phyloP scores from a whole-genome alignment of 768 basidiomycete species.

The Mycena haematopus region DNA sequence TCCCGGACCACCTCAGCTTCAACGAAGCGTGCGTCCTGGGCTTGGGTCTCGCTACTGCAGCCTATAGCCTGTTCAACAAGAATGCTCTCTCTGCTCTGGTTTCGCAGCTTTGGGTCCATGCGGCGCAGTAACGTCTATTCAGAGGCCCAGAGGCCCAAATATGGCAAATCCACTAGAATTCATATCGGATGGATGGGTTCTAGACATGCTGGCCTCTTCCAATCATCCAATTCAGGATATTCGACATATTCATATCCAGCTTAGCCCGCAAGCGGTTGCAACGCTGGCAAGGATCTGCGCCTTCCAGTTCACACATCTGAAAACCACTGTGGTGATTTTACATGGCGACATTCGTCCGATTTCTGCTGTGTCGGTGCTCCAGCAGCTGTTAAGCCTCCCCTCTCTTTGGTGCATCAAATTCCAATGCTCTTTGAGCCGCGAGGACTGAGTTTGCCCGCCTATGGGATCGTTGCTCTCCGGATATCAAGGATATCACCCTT shows the following conservation, averaged over 20 bases:
- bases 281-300: not conserved
- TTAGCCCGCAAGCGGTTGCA: not conserved
- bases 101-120: not conserved
- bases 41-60: not conserved
- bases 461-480: not conserved
- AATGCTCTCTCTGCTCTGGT: not conserved
- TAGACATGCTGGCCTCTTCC: not conserved
- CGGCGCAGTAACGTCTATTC: not conserved
- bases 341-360: not conserved
- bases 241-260: not conserved
- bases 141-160: not conserved
- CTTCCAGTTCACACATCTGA: not conserved
- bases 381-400: not conserved
- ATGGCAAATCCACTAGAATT: no score
- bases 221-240: not conserved
- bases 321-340: not conserved
- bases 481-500: not conserved
- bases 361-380: not conserved
- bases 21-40: not conserved
- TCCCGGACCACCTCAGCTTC: not conserved
- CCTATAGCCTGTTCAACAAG: not conserved
- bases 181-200: not conserved
- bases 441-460: not conserved
- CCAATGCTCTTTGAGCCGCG: not conserved
- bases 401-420: not conserved